Base-by-base conservation (phyloP, 257 asterid genomes). In the Schizonepeta tenuifolia region DNA sequence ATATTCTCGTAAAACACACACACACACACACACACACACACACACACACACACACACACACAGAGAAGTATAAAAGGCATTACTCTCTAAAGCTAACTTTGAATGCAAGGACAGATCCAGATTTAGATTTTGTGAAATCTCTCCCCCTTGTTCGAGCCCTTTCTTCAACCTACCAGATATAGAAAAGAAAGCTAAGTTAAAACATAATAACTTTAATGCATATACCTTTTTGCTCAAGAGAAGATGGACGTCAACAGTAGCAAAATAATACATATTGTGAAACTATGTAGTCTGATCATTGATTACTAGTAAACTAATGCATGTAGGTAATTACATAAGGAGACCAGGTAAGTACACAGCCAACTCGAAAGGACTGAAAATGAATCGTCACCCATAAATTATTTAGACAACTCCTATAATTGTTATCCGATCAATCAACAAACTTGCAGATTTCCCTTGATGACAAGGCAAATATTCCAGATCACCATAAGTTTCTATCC, bases 21-120 rank as follows among this genome's bases (percentile, higher is more conserved):
- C n/a, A n/a, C n/a, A n/a, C n/a, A n/a, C n/a, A n/a, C n/a, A n/a
- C n/a, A n/a, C n/a, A n/a, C n/a, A n/a, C n/a, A n/a, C n/a, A n/a
- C n/a, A n/a, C n/a, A n/a, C n/a, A n/a, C n/a, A n/a, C n/a, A n/a
- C n/a, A n/a, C n/a, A n/a, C n/a, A n/a, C n/a, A n/a, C n/a, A n/a
- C n/a, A n/a, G n/a, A n/a, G n/a, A 72, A 69, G 75, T 54, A 77
- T 41, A 74, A 73, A 69, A 65, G 35, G 33, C 76, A 77, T 91
- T 91, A 93, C 98, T 93, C 96, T 88, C 97, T 86, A 78, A 93
- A 93, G 98, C 95, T 93, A 84, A 93, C 98, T 93, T 93, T 93
- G 85, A 93, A 93, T 46, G 98, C 95, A 77, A 93, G 84, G 71
- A 93, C 87, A 28, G 98, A 91, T 80, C 97, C 97, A 0, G 97